Base-by-base conservation (phyloP, 2,329 filamentous ascomycete genomes). In the Aspergillus pseudoterreus region DNA sequence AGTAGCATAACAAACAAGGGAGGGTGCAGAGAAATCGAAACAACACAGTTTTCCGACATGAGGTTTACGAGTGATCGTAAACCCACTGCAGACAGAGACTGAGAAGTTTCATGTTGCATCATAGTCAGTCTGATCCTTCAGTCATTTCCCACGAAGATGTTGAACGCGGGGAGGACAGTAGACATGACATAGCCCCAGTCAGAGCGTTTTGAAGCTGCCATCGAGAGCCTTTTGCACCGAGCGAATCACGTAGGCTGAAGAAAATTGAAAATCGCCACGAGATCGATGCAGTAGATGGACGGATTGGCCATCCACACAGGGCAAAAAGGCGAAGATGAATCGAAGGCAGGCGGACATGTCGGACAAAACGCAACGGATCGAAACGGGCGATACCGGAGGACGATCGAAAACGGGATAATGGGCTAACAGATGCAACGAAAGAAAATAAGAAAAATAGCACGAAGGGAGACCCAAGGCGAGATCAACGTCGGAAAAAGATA, bases 151-250 rank as follows among this genome's bases (percentile, higher is more conserved):
- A 56, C 43, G 45, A 36, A 38, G 54, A 50, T 44, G 38, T 47
- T 39, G 47, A 54, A n/a, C 51, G 52, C 45, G 54, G 52, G 43
- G 42, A 45, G 55, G 58, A 58, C 57, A 59, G 59, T 59, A 64
- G 61, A 68, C 60, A 53, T 63, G 63, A 58, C 62, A 68, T 68
- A 67, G 66, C 67, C 67, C 64, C 63, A 62, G 59, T 66, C 56
- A 62, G 39, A 59, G 55, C 62, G 65, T 63, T 68, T 66, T 61
- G 60, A 64, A 50, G 59, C 57, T 57, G 58, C 55, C 49, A 55
- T 48, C 62, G 56, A 61, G 52, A 60, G 51, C 57, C 43, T 59
- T 54, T 54, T 51, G 45, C 56, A 57, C 56, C 43, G 42, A 38
- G 33, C 46, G 36, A 54, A 48, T 45, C 55, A 55, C 15, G 38